Conservation (phyloP, 345 rosid species). For the Hypericum androsaemum region DNA sequence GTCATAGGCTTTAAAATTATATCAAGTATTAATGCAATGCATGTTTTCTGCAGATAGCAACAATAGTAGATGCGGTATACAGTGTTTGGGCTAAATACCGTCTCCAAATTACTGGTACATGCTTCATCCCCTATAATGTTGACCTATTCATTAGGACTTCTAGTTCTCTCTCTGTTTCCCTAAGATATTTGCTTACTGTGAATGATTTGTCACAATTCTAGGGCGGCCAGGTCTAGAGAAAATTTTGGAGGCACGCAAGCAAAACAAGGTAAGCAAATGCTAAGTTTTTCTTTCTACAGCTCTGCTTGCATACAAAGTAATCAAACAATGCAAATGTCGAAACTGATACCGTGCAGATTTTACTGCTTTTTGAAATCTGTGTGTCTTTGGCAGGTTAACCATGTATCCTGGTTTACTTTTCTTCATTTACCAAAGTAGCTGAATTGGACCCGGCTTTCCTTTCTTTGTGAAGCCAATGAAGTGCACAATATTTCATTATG, state of each 20-base stretch:
- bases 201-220: slow-evolving; percentile 17
- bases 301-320: not conserved
- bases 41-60: slow-evolving; percentile 41
- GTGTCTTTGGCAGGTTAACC: not conserved
- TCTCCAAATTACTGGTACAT: slow-evolving; percentile 65
- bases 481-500: too few species aligned
- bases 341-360: not conserved
- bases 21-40: not conserved
- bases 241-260: slow-evolving; percentile 53
- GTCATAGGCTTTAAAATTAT: not conserved
- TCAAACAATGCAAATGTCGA: not conserved
- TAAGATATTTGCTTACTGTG: not conserved
- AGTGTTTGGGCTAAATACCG: slow-evolving; percentile 81
- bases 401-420: not conserved
- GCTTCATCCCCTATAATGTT: not conserved
- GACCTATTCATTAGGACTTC: not conserved
- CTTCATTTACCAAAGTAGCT: not conserved
- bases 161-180: not conserved
- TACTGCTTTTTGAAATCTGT: too few species aligned
- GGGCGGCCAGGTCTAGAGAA: slow-evolving; percentile 69
- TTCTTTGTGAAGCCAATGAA: too few species aligned
- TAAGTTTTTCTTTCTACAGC: not conserved
- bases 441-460: too few species aligned
- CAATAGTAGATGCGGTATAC: slow-evolving; percentile 62
- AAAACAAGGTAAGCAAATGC: slow-evolving; percentile 41